phyloP scores from a whole-genome alignment of 129 eudicot species.

The Centrapalus pauciflorus region DNA sequence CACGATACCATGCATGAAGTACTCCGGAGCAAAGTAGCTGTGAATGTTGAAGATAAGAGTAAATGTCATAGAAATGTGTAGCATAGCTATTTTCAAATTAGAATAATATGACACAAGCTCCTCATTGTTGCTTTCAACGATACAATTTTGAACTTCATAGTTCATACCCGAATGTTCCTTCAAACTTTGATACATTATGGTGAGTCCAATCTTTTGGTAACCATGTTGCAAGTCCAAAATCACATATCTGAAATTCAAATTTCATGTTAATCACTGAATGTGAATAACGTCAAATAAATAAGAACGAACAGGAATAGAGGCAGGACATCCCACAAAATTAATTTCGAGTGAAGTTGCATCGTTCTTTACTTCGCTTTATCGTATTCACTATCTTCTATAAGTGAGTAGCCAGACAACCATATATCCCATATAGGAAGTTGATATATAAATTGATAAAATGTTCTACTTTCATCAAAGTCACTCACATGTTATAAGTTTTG shows the following conservation, averaged over 20 bases:
- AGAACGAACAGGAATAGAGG: neutral
- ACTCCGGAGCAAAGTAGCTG: slow-evolving; percentile 78
- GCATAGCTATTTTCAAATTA: neutral
- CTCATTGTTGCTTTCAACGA: neutral
- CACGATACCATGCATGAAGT: slow-evolving; percentile 79
- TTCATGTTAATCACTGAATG: slow-evolving; percentile 2
- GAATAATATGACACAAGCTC: neutral
- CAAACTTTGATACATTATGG: slow-evolving; percentile 56
- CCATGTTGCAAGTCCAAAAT: slow-evolving; percentile 94
- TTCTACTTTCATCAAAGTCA: neutral
- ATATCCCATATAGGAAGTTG: neutral
- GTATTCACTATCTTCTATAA: neutral
- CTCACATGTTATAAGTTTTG: neutral
- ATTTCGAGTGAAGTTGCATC: neutral
- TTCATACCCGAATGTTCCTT: slow-evolving; percentile 95
- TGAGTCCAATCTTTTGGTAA: slow-evolving; percentile 79
- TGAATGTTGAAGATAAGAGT: slow-evolving; percentile 23
- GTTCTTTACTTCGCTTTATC: neutral
- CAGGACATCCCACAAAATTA: neutral
- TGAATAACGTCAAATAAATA: neutral
- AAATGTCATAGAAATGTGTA: neutral
- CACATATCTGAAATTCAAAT: slow-evolving; percentile 56
- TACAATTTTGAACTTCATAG: neutral
- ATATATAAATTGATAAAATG: neutral
- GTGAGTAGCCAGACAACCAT: neutral